A percentile compares a stretch with the other conserved stretches of the same genome.
Evolutionary conservation across 1,139 yeast species (phyloP).

Genomic region (Candida tropicalis): DNA sequence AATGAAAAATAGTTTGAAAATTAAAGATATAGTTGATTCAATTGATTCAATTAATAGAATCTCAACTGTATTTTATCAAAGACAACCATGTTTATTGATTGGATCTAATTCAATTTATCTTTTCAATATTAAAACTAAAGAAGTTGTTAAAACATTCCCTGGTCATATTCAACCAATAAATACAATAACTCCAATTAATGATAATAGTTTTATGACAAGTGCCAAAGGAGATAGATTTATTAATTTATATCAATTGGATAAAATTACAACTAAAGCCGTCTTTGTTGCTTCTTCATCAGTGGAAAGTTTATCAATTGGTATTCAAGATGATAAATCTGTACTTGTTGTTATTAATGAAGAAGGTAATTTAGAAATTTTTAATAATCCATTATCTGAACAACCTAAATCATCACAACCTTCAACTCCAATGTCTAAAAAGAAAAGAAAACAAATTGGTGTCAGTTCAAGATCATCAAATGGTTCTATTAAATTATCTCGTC

Average conservation of each 20-base stretch:
- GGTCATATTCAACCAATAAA: slow-evolving; percentile 73
- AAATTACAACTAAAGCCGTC: slow-evolving; percentile 48
- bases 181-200: slow-evolving; percentile 40
- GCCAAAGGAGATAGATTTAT: slow-evolving; percentile 80
- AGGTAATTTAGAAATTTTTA: slow-evolving; percentile 68
- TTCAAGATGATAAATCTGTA: slow-evolving; percentile 37
- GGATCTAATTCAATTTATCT: slow-evolving; percentile 67
- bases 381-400: slow-evolving; percentile 48
- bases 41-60: slow-evolving; percentile 37
- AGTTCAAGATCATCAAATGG: slow-evolving; percentile 55
- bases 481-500: slow-evolving; percentile 46
- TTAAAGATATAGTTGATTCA: slow-evolving; percentile 39
- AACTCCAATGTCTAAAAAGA: slow-evolving; percentile 22
- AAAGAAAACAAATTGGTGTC: slow-evolving; percentile 33
- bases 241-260: slow-evolving; percentile 60
- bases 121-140: slow-evolving; percentile 42
- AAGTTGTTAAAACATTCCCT: slow-evolving; percentile 55
- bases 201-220: slow-evolving; percentile 59
- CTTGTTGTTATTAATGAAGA: slow-evolving; percentile 66
- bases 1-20: slow-evolving; percentile 43
- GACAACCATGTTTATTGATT: slow-evolving; percentile 51
- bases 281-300: slow-evolving; percentile 71
- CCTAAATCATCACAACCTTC: slow-evolving; percentile 19
- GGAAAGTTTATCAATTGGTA: slow-evolving; percentile 39
- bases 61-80: slow-evolving; percentile 35